phyloP scores from a whole-genome alignment of 805 yeast genomes.

The Candida orba region DNA sequence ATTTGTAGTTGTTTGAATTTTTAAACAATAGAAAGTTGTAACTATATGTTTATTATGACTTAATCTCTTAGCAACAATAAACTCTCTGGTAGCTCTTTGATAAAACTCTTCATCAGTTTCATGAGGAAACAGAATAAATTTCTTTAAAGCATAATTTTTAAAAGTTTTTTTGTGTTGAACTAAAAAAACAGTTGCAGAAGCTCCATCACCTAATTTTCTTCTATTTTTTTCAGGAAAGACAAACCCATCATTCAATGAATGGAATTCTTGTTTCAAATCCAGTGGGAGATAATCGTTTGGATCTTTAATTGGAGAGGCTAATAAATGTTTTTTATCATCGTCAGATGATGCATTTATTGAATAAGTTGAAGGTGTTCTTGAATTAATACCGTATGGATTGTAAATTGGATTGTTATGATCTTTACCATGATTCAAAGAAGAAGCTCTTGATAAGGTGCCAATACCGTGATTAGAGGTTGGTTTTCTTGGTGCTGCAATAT shows the following conservation, averaged over 20 bases:
- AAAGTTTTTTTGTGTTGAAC: constrained; percentile 31
- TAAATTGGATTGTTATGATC: constrained; percentile 24
- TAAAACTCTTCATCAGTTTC: constrained; percentile 64
- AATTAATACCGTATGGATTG: constrained; percentile 57
- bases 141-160: constrained; percentile 56
- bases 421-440: constrained; percentile 4
- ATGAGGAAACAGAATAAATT: constrained; percentile 48
- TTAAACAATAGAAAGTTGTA: constrained; percentile 45
- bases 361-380: constrained; percentile 26
- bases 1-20: constrained; percentile 47
- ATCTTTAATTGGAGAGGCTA: constrained; percentile 55
- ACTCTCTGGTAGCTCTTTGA: constrained; percentile 57
- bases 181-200: constrained; percentile 58
- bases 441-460: constrained; percentile 6
- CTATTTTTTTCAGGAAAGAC: constrained; percentile 31
- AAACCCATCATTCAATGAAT: constrained; percentile 49
- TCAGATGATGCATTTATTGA: constrained; percentile 13
- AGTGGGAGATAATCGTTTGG: constrained; percentile 61
- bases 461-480: constrained; percentile 3
- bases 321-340: constrained; percentile 39
- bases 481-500: constrained; percentile 22
- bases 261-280: constrained; percentile 39
- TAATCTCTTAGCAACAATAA: constrained; percentile 47
- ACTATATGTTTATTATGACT: constrained; percentile 56
- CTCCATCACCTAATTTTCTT: constrained; percentile 62